phyloP scores from a whole-genome alignment of 441 rosid genomes.

The Gossypium lobatum region DNA sequence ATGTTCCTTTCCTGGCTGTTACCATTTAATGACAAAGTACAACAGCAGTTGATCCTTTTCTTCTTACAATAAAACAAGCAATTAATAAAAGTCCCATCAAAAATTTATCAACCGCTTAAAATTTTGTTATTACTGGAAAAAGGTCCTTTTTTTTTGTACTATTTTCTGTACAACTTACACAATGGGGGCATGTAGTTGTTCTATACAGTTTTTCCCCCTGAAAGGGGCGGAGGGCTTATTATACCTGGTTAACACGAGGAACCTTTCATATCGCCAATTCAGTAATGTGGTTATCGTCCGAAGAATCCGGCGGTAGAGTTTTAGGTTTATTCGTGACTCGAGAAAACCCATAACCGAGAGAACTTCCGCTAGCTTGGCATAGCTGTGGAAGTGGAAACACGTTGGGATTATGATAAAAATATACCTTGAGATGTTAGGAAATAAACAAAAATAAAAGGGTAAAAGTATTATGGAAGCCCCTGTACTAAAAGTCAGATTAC shows the following conservation, averaged over 20 bases:
- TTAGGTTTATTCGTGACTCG: conserved; percentile 57
- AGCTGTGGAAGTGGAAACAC: conserved; percentile 44
- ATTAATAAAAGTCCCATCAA: conserved; percentile 12
- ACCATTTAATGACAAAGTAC: background rate
- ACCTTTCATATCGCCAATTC: conserved; percentile 60
- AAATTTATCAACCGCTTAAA: conserved; percentile 6
- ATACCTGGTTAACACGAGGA: background rate
- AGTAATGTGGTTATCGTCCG: conserved; percentile 57
- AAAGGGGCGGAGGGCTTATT: background rate
- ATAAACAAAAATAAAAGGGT: background rate
- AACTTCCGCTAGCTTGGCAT: conserved; percentile 80
- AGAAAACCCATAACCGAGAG: conserved; percentile 88
- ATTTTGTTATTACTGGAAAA: background rate
- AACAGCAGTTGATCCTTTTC: background rate
- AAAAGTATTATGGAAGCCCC: too few species aligned
- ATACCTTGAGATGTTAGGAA: background rate
- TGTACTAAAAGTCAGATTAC: too few species aligned
- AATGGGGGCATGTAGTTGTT: conserved; percentile 13
- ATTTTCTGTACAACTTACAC: conserved; percentile 36
- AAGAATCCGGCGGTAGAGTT: conserved; percentile 40
- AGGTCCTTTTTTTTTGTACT: conserved; percentile 7
- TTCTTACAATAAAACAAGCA: background rate
- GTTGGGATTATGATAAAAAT: background rate
- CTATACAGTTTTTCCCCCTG: conserved; percentile 24
- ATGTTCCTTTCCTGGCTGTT: background rate